Evolutionary conservation across 495 filamentous ascomycete genomes (phyloP).

Genomic region (Aspergillus hancockii): DNA sequence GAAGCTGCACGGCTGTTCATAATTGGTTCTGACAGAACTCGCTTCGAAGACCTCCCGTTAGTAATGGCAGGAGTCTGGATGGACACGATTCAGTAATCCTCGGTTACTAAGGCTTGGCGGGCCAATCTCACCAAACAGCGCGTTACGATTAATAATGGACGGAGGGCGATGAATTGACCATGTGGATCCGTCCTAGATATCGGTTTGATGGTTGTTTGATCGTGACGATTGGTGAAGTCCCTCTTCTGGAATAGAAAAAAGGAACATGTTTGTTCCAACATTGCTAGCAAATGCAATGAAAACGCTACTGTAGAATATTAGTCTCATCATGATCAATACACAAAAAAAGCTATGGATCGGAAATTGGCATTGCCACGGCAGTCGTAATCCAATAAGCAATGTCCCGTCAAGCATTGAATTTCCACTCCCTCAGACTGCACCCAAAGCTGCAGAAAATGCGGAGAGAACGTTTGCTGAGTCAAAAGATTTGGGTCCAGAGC

Average conservation of each 20-base stretch:
- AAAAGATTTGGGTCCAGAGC: slow-evolving; percentile 25
- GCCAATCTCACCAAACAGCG: neutral
- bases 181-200: slow-evolving; percentile 1
- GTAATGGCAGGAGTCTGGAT: neutral
- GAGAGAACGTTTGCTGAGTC: slow-evolving; percentile 23
- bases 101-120: neutral
- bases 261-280: slow-evolving; percentile 14
- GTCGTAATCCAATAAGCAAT: neutral
- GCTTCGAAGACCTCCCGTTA: neutral
- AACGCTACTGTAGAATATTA: too few species aligned
- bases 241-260: neutral
- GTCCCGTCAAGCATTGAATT: neutral
- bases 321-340: neutral
- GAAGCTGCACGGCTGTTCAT: neutral
- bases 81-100: neutral
- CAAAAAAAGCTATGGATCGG: slow-evolving; percentile 14
- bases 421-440: neutral
- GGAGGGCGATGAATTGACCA: neutral
- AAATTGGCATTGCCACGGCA: neutral
- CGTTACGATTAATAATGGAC: neutral
- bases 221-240: neutral
- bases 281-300: too few species aligned
- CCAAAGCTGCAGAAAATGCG: slow-evolving; percentile 12
- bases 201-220: slow-evolving; percentile 4
- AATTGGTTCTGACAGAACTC: neutral